Conservation (phyloP, 1,284 basidiomycete genomes). For the Cryptococcus hybrid region DNA sequence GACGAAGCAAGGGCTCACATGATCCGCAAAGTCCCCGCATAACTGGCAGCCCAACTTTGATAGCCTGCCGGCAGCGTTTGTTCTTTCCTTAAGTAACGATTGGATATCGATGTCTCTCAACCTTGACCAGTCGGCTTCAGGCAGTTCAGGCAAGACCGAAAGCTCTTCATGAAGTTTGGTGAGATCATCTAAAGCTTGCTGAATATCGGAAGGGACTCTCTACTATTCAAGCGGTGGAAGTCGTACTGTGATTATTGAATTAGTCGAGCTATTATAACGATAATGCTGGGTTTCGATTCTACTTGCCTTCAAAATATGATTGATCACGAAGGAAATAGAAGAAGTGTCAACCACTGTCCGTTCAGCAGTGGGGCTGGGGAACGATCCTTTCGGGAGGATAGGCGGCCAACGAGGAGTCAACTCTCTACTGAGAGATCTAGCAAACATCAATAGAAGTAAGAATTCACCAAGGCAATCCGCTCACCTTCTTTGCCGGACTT, state of each 20-base stretch:
- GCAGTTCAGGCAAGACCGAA: conserved; percentile 52
- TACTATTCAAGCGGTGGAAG: not conserved
- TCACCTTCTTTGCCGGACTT: conserved; percentile 61
- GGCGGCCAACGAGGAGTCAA: conserved; percentile 76
- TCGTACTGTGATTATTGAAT: not conserved
- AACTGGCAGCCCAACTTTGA: conserved; percentile 55
- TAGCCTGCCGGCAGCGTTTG: conserved; percentile 55
- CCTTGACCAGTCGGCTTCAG: conserved; percentile 81
- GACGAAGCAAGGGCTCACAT: conserved; percentile 55
- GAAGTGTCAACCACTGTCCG: conserved; percentile 64
- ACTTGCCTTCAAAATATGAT: conserved; percentile 66
- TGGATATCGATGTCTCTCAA: conserved; percentile 89
- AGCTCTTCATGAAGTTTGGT: conserved; percentile 58
- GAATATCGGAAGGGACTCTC: not conserved
- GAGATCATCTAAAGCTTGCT: conserved; percentile 49
- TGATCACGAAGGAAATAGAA: conserved; percentile 77
- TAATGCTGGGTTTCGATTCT: not conserved
- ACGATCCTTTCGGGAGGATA: conserved; percentile 53
- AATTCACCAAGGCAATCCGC: conserved; percentile 4
- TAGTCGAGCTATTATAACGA: not conserved
- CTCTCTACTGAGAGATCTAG: conserved; percentile 62
- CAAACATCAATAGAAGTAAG: not conserved
- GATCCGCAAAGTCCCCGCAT: conserved; percentile 65
- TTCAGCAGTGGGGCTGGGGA: conserved; percentile 66
- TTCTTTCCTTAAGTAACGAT: conserved; percentile 67